Evolutionary conservation across 768 basidiomycete species (phyloP), one percentile per base, ranked within the genome.

Genomic region (Glaciozyma antarctica): DNA sequence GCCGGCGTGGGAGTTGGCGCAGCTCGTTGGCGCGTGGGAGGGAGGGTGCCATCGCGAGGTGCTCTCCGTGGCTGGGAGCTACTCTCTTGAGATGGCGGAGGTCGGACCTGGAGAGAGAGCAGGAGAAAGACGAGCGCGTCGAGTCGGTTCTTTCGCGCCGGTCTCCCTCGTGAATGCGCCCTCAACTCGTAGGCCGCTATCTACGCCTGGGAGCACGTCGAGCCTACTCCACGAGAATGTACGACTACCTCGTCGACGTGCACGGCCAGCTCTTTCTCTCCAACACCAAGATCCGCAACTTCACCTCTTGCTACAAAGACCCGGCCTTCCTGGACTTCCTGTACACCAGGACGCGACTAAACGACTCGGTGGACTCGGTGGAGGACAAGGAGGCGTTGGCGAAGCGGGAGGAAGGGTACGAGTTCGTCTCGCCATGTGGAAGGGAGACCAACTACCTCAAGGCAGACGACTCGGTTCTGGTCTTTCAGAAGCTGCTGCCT

Each of bases 161-260:
- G 32, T 32, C 32, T 32, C 13, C 38, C 38, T 41, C 13, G 38
- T 41, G 38, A 41, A 41, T 41, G 38, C 12, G 38, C 38, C 38
- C 12, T 15, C 38, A 12, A 10, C 38, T 41, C 2, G 7, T 13
- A 12, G 38, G 38, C 38, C 12, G 12, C 38, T 41, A 2, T 41
- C 38, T 41, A 12, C 38, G 38, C 38, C 38, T 12, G 38, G 10
- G 38, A 32, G 32, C 32, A 32, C 32, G 32, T 9, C 32, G 32
- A 4, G 32, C 32, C 32, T 32, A 32, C 32, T 41, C 38, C 10
- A 7, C 38, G 44, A 12, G 34, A 60, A 17, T 7, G 24, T 84
- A 69, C 43, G 43, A 26, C 10, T 69, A 66, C 68, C 55, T 60
- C 43, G 10, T 61, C 21, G 82, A 66, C 28, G 63, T 69, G 60